These are phyloP conservation scores for Nakaseomyces bracarensis DNA, from an alignment of 1,139 yeast species.

Conservation along the genomic window DNA sequence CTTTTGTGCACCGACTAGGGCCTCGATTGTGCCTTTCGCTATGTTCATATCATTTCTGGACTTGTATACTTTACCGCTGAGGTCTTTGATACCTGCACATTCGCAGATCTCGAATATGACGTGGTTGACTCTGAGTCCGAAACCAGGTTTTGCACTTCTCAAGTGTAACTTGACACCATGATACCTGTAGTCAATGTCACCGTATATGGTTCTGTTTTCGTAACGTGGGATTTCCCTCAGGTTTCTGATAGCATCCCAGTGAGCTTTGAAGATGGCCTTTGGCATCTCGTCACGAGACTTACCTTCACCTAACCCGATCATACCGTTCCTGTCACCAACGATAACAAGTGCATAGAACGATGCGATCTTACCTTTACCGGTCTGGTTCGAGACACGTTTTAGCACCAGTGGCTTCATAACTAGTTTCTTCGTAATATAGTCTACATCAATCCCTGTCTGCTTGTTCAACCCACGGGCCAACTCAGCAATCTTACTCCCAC, in stretches of 20 bases:
- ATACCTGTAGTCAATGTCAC: constrained; percentile 72
- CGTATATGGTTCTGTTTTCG: constrained; percentile 86
- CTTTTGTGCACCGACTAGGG: constrained; percentile 65
- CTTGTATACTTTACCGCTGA: constrained; percentile 83
- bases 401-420: constrained; percentile 59
- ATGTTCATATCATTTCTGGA: constrained; percentile 94
- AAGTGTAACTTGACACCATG: constrained; percentile 80
- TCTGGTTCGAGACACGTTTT: constrained; percentile 86
- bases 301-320: constrained; percentile 94
- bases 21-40: constrained; percentile 83
- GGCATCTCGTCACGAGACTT: constrained; percentile 74
- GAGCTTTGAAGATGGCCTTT: constrained; percentile 76
- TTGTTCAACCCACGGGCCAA: constrained; percentile 54
- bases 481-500: constrained; percentile 20
- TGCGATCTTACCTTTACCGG: constrained; percentile 86
- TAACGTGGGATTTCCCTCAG: constrained; percentile 74
- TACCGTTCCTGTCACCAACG: constrained; percentile 89
- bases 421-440: constrained; percentile 51
- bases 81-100: constrained; percentile 90
- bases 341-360: constrained; percentile 80
- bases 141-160: constrained; percentile 87
- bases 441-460: constrained; percentile 66
- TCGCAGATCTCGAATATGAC: constrained; percentile 87
- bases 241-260: constrained; percentile 90
- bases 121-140: constrained; percentile 89